Conservation (phyloP, 179 eudicot genomes). For the Gypsophila paniculata region DNA sequence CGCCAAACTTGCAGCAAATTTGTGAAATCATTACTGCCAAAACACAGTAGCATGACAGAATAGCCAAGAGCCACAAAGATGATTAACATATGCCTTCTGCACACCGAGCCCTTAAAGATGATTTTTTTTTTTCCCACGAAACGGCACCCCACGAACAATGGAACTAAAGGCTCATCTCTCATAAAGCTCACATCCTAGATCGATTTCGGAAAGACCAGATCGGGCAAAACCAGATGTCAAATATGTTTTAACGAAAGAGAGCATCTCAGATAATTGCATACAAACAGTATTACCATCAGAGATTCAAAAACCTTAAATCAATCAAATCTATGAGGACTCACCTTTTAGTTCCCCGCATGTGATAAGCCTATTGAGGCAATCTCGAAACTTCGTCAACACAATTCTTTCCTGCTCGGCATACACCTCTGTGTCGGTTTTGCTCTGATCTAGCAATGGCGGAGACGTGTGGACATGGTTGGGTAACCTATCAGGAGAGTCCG, state of each 20-base stretch:
- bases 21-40: too few relatives aligned
- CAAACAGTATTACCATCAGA: background rate
- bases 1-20: too few relatives aligned
- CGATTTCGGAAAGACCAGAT: background rate
- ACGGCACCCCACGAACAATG: background rate
- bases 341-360: constrained; percentile 84
- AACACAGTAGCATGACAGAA: too few relatives aligned
- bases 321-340: constrained; percentile 20
- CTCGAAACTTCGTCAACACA: constrained; percentile 74
- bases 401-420: constrained; percentile 85
- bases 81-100: too few relatives aligned
- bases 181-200: too few relatives aligned
- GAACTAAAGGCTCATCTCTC: background rate
- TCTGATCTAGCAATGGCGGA: constrained; percentile 44
- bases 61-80: too few relatives aligned
- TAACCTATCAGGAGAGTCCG: constrained; percentile 46
- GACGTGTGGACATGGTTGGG: constrained; percentile 34
- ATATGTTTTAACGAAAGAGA: background rate
- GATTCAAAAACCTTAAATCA: background rate
- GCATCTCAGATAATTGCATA: background rate
- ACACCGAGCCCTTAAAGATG: too few relatives aligned
- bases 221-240: constrained; percentile 4
- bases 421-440: constrained; percentile 35
- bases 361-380: constrained; percentile 78
- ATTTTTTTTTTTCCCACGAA: background rate